Evolutionary conservation across 108 stramenopile species (phyloP), one percentile per base, ranked within the genome.

Genomic region (Cyclostephanos tholiformis): DNA sequence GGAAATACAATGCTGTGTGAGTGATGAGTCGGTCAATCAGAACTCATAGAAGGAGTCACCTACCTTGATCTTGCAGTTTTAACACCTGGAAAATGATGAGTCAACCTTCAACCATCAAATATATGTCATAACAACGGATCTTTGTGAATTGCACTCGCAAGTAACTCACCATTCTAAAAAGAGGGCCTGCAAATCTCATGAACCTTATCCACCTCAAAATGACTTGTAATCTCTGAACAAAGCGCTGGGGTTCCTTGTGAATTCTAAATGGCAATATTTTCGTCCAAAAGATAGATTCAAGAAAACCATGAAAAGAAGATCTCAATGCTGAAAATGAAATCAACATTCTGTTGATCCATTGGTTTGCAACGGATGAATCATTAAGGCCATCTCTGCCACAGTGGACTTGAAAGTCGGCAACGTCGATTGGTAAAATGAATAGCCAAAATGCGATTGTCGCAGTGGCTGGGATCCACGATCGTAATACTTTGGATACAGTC

Each of bases 131-230:
- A 19, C 26, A 35, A n/a, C 60, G 6, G 26, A 32, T 13, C 7
- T 22, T 17, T 59, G 9, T 1, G 14, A 19, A 9, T 51, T 22
- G 9, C 44, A 6, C 9, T 62, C 23, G 2, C 23, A 32, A 14
- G 4, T 32, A 46, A 52, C 78, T 67, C 50, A 79, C 58, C 70
- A 88, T 69, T 48, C 87, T 63, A 39, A 80, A 65, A 19, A 88
- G 58, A 13, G 87, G 87, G n/a, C 85, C 85, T 12, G 83, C 87
- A 78, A 81, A 88, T 44, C 87, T 79, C 14, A 74, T 43, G 35
- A 80, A 85, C 29, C 87, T 65, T 5, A 88, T 70, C 72, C 82
- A 79, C 57, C 83, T 62, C 17, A 85, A 61, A 19, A 88, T 49
- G 12, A 76, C 60, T 43, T 80, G 69, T 0, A 85, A 27, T 63